These are phyloP conservation scores for Monilinia aucupariae DNA, from an alignment of 2,329 filamentous ascomycete genomes.

Conservation along the genomic window DNA sequence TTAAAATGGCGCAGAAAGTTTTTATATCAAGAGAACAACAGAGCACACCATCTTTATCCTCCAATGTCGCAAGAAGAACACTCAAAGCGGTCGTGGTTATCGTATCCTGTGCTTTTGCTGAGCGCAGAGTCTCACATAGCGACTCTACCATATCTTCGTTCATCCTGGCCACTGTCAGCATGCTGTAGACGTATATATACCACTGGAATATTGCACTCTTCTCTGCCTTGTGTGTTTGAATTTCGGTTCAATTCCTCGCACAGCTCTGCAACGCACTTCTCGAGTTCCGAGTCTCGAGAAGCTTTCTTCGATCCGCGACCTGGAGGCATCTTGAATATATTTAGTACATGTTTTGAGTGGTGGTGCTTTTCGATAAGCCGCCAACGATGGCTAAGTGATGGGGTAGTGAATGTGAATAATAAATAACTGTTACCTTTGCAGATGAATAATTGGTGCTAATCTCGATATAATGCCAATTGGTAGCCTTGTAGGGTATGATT, in stretches of 20 bases:
- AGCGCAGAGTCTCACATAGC: conserved; percentile 6
- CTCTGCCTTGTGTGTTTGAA: not conserved
- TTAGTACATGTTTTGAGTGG: not conserved
- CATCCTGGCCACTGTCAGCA: conserved; percentile 3
- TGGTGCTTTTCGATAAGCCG: not conserved
- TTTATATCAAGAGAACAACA: conserved; percentile 24
- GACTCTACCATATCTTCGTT: not conserved
- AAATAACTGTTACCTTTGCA: not conserved
- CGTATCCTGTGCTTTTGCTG: not conserved
- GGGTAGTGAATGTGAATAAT: not conserved
- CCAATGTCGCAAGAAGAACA: conserved; percentile 20
- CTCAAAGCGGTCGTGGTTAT: not conserved
- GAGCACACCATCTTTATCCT: conserved; percentile 19
- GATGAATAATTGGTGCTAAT: not conserved
- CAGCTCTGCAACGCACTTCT: not conserved
- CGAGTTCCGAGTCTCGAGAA: not conserved
- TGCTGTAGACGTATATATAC: not conserved
- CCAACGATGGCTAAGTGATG: not conserved
- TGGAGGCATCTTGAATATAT: conserved; percentile 8
- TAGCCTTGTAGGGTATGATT: not conserved
- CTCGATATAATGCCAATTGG: not conserved
- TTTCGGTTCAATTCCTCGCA: not conserved
- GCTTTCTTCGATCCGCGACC: not conserved
- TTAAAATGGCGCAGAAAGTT: conserved; percentile 24
- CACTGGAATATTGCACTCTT: not conserved